phyloP scores from a whole-genome alignment of 441 rosid species.

The Sinapis alba region DNA sequence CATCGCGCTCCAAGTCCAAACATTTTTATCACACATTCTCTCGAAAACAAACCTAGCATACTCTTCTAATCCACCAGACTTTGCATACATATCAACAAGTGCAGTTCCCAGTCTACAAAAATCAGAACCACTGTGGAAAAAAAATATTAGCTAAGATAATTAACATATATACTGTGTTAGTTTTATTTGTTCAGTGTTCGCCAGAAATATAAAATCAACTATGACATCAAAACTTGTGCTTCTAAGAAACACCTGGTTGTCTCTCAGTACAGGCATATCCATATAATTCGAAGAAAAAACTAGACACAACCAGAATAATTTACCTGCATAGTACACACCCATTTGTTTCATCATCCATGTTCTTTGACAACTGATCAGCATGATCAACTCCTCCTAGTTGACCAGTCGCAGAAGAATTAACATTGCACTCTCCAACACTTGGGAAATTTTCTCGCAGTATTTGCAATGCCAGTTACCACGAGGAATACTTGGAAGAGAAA shows the following conservation, averaged over 20 bases:
- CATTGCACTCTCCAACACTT: constrained; percentile 60
- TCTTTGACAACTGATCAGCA: constrained; percentile 80
- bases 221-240: no score
- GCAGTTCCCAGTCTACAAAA: constrained; percentile 73
- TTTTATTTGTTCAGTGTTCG: no score
- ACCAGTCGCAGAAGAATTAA: constrained; percentile 81
- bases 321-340: constrained; percentile 96
- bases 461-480: constrained; percentile 93
- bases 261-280: no score
- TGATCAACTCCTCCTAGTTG: constrained; percentile 77
- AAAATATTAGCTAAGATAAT: no score
- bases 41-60: constrained; percentile 58
- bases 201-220: no score
- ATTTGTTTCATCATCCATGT: constrained; percentile 82
- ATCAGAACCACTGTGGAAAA: no score
- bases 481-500: constrained; percentile 70
- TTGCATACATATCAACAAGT: constrained; percentile 78
- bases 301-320: constrained; percentile 28
- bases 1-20: constrained; percentile 97
- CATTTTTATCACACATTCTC: constrained; percentile 59
- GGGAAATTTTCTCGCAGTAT: constrained; percentile 75
- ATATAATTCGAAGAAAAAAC: constrained; percentile 19
- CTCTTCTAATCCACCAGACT: constrained; percentile 60
- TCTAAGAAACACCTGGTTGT: no score
- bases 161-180: no score